phyloP scores from a whole-genome alignment of 495 filamentous ascomycete species.

The Halenospora varia region DNA sequence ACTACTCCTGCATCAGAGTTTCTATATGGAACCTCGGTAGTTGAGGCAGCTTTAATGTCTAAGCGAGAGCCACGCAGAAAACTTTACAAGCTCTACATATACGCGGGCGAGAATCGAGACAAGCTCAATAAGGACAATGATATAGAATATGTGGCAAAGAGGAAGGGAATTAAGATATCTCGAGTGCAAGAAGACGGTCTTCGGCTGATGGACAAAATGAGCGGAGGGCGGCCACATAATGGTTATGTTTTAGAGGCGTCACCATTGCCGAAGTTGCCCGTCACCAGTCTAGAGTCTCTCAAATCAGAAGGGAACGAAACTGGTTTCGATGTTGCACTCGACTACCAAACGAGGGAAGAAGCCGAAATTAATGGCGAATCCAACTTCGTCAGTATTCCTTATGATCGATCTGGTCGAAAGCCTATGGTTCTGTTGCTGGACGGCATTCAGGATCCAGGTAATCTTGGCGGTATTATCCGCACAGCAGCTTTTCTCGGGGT shows the following conservation, averaged over 20 bases:
- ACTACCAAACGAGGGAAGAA: conserved; percentile 70
- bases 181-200: conserved; percentile 51
- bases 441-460: conserved; percentile 82
- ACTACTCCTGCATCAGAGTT: conserved; percentile 87
- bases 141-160: conserved; percentile 55
- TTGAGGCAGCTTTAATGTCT: conserved; percentile 75
- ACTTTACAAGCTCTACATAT: conserved; percentile 82
- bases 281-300: conserved; percentile 52
- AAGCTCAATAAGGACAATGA: conserved; percentile 30
- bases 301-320: conserved; percentile 29
- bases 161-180: conserved; percentile 48
- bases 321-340: conserved; percentile 55
- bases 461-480: conserved; percentile 84
- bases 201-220: conserved; percentile 77
- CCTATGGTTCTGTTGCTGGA: conserved; percentile 82
- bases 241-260: conserved; percentile 86
- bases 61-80: conserved; percentile 47
- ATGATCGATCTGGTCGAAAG: conserved; percentile 43
- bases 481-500: conserved; percentile 83
- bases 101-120: conserved; percentile 47
- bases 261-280: conserved; percentile 69
- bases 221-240: conserved; percentile 81
- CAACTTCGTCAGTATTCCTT: conserved; percentile 34
- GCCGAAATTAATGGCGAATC: conserved; percentile 59
- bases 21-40: conserved; percentile 76